A percentile compares a stretch with the other conserved stretches of the same genome.
These are phyloP conservation scores for Phytopythium kandeliae DNA, from an alignment of 352 stramenopile genomes.

Conservation along the genomic window DNA sequence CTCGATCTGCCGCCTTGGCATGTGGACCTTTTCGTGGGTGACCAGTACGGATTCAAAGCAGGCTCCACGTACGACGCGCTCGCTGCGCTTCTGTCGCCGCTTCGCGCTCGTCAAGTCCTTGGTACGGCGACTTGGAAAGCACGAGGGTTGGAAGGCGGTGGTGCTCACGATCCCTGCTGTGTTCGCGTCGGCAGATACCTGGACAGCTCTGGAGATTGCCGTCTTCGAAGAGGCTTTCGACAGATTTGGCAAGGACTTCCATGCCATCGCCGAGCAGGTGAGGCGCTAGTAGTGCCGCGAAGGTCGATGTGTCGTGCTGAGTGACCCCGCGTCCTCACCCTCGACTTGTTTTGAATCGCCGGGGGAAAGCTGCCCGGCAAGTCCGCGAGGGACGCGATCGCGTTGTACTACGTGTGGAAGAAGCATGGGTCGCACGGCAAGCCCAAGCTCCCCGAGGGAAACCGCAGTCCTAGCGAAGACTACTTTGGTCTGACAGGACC, in stretches of 20 bases:
- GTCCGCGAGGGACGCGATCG: conserved; percentile 54
- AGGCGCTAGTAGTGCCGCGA: too few species aligned
- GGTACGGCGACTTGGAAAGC: too few species aligned
- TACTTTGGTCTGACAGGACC: conserved; percentile 47
- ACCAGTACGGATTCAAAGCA: conserved; percentile 65
- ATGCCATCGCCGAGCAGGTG: conserved; percentile 68
- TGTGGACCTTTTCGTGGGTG: too few species aligned
- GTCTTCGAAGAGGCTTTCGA: conserved; percentile 79
- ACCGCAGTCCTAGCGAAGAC: conserved; percentile 35
- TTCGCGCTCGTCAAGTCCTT: conserved; percentile 62
- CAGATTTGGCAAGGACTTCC: conserved; percentile 72
- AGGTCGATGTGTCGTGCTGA: too few species aligned
- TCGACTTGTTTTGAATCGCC: neutral
- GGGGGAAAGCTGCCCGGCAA: conserved; percentile 51
- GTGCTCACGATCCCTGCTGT: neutral
- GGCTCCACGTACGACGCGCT: conserved; percentile 68
- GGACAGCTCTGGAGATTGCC: conserved; percentile 63
- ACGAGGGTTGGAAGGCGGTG: neutral
- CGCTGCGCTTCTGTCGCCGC: conserved; percentile 50
- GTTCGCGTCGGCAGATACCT: conserved; percentile 41
- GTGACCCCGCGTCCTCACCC: too few species aligned
- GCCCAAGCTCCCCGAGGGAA: conserved; percentile 15
- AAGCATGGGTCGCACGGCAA: conserved; percentile 53
- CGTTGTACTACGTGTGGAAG: conserved; percentile 87
- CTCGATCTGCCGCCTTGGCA: neutral